Evolutionary conservation across 164 flowering plant genomes (phyloP), one percentile per base, ranked within the genome.

Genomic region (Buxus sempervirens): DNA sequence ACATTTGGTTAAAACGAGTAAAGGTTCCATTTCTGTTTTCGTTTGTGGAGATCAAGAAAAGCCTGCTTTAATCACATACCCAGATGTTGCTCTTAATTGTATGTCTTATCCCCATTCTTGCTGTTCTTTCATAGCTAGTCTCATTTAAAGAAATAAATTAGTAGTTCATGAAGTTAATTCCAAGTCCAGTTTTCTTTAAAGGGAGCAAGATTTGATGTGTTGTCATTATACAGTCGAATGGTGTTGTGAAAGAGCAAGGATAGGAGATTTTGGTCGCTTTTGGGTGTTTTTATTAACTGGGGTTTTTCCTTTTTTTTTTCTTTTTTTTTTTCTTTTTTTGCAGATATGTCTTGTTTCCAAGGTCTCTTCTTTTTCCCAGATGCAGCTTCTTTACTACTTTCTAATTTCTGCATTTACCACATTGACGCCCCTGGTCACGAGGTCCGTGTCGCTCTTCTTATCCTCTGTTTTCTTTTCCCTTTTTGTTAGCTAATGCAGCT

Each of bases 71-170:
- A 67, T 89, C 18, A 85, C 95, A 0, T 89, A 89, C 70, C 85
- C 95, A 54, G 95, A 89, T 81, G 76, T 87, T 61, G 90, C 86
- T 73, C 86, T 89, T 51, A 87, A 83, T 71, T 78, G 95, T 89
- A 86, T 26, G 80, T n/a, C 53, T 70, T 60, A 6, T 45, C 70
- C 67, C 58, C 38, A 32, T 32, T 67, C 64, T 54, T 16, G 20
- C 26, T 26, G 15, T 62, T 67, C 32, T 45, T 26, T 45, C 49
- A 41, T 28, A 48, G 20, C 20, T 53, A 22, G 32, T 60, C 58
- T 65, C 65, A 51, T 27, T 28, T 73, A n/a, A n/a, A n/a, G n/a
- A n/a, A n/a, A n/a, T n/a, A n/a, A n/a, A n/a, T n/a, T n/a, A n/a
- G n/a, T n/a, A n/a, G n/a, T n/a, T n/a, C n/a, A n/a, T n/a, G n/a